Base-by-base conservation (phyloP, 2,329 filamentous ascomycete species). In the Diaporthe sp. region DNA sequence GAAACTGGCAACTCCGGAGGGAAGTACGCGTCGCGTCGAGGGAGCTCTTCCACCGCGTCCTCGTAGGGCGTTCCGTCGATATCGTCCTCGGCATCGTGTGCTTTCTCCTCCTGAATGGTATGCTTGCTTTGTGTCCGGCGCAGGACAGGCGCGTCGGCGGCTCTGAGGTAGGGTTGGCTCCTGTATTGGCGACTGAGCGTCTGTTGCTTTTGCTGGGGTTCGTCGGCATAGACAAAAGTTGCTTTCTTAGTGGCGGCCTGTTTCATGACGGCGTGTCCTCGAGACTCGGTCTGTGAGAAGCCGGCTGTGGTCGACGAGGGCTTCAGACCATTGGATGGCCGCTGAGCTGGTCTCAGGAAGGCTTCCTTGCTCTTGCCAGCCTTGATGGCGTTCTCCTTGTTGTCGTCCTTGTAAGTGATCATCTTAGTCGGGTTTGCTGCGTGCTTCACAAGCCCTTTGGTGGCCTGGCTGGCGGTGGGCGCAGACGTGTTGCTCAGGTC, bases 401-500 rank as follows among this genome's bases (percentile, higher is more conserved):
- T 85, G 31, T 82, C 74, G 39, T 82, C 68, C 42, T 74, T 78
- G 42, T 77, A 67, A 4, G 78, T 51, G 28, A 77, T 79, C 44
- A 80, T 81, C 62, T 80, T 81, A 37, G 74, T 57, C 75, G 82
- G 82, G 80, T 78, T 73, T 34, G 62, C 51, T 49, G 73, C 44
- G 77, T 77, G 78, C 77, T 87, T 87, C 73, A 78, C 74, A 19
- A 77, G 42, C 22, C 78, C 79, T 80, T 88, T 88, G 73, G 77
- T 37, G 42, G 83, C 79, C 68, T 85, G 81, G 37, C 78, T 75
- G 31, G 75, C 57, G 42, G 78, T 73, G 61, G 83, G 82, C 77
- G 86, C 85, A 55, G 87, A 81, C 61, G 89, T 92, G 81, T 96
- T 96, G 87, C 94, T 97, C 77, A 97, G 90, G 82, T 98, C 95